Conservation (phyloP, 257 asterid genomes). For the Solanum etuberosum region DNA sequence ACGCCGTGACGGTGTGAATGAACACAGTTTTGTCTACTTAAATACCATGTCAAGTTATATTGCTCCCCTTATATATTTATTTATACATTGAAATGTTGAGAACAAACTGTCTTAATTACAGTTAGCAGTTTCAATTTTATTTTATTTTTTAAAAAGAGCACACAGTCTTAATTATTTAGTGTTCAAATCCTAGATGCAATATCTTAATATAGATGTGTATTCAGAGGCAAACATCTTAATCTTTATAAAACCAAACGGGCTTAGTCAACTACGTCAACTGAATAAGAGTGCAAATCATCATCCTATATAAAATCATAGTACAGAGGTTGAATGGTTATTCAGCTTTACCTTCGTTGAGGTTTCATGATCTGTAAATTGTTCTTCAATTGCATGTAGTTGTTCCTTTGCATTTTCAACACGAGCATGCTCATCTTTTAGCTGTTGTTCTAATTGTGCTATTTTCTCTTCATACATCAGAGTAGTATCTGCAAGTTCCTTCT, state of each 20-base stretch:
- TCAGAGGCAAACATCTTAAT: neutral
- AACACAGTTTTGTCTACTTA: neutral
- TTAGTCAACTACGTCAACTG: neutral
- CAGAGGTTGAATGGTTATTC: neutral
- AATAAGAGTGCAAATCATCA: neutral
- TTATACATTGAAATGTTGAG: neutral
- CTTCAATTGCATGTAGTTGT: constrained; percentile 34
- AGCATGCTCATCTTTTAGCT: constrained; percentile 37
- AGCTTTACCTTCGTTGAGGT: constrained; percentile 43
- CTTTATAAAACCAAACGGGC: neutral
- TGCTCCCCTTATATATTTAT: neutral
- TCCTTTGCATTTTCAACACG: constrained; percentile 31
- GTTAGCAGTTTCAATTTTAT: neutral
- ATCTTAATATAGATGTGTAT: neutral
- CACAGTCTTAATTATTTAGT: neutral
- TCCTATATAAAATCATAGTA: neutral
- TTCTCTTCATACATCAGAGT: constrained; percentile 71
- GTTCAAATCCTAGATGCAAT: neutral
- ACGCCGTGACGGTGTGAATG: neutral
- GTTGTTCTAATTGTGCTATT: constrained; percentile 40
- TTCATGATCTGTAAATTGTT: constrained; percentile 30
- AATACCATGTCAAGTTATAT: neutral
- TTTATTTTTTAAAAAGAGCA: neutral
- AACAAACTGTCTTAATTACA: neutral
- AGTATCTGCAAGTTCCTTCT: constrained; percentile 57